phyloP scores from a whole-genome alignment of 2,329 filamentous ascomycete species.

The Apiospora hydei region DNA sequence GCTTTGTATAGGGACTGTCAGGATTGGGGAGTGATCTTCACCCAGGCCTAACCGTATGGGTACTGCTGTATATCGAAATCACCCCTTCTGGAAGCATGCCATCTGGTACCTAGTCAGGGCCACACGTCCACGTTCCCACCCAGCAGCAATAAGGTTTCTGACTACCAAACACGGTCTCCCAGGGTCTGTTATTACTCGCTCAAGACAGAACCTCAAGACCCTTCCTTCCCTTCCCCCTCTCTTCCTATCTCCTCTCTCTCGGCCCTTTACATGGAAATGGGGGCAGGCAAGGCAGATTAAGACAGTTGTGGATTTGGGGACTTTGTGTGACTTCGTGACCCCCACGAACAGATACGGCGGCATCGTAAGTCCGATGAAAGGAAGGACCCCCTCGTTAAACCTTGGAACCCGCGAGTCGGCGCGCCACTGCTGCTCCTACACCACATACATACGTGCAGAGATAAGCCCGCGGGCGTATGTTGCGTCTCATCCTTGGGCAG shows the following conservation, averaged over 20 bases:
- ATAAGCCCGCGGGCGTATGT: no score
- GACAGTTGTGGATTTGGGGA: background rate
- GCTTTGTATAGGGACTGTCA: background rate
- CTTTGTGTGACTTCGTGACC: background rate
- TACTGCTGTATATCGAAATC: background rate
- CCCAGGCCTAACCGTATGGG: background rate
- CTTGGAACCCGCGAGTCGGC: background rate
- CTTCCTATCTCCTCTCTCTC: background rate
- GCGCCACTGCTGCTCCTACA: background rate
- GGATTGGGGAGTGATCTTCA: background rate
- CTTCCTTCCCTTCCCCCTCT: no score
- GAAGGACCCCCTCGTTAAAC: background rate
- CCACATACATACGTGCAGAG: background rate
- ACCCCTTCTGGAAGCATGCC: constrained; percentile 5
- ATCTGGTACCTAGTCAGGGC: background rate
- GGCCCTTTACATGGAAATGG: background rate
- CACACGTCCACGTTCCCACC: background rate
- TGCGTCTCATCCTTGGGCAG: background rate
- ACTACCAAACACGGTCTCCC: background rate
- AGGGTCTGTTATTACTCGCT: background rate
- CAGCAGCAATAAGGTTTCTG: background rate
- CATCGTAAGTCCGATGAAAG: background rate
- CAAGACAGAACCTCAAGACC: no score
- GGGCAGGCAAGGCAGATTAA: background rate
- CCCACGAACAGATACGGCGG: background rate